phyloP scores from a whole-genome alignment of 345 rosid species.

The Citrus sinensis region DVS_A1.0 CM039163.1:3118001-3118500 shows the following conservation, averaged over 20 bases:
- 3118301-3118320: background rate
- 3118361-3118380: slow-evolving; percentile 67
- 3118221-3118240: background rate
- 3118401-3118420: slow-evolving; percentile 85
- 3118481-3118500: slow-evolving; percentile 3
- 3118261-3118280: background rate
- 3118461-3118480: slow-evolving; percentile 47
- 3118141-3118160: background rate
- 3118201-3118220: background rate
- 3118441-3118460: slow-evolving; percentile 51
- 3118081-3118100: background rate
- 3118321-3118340: slow-evolving; percentile 41
- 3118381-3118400: slow-evolving; percentile 67
- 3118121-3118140: background rate
- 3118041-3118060: background rate
- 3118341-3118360: slow-evolving; percentile 76
- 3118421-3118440: slow-evolving; percentile 63
- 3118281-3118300: background rate
- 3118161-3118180: background rate
- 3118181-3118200: slow-evolving; percentile 1
- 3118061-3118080: background rate
- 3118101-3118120: background rate
- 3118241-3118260: background rate
- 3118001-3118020: no score
- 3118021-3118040: background rate